Percentiles rank a stretch among this genome's conserved stretches.
Conservation (phyloP, 2,329 filamentous ascomycete species). For the Ceratocystis lukuohia region DNA sequence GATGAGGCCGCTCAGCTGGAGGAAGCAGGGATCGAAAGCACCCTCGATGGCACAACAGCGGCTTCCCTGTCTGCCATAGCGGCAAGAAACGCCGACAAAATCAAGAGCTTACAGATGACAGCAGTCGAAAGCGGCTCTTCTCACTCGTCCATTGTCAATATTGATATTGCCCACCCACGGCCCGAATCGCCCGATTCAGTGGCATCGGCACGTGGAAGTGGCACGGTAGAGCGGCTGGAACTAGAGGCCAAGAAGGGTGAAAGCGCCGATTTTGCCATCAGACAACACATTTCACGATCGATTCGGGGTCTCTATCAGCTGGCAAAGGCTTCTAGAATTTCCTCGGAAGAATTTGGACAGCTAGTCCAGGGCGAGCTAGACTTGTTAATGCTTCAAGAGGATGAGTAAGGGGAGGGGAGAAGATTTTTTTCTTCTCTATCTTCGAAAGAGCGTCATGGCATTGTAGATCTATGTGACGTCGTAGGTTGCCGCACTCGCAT, state of each 20-base stretch:
- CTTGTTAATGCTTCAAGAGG: conserved; percentile 54
- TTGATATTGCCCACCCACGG: conserved; percentile 39
- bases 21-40: conserved; percentile 29
- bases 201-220: conserved; percentile 42
- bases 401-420: conserved; percentile 26
- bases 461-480: not conserved
- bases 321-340: conserved; percentile 57
- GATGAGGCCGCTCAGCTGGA: conserved; percentile 37
- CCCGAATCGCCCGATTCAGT: conserved; percentile 46
- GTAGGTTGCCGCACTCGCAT: not conserved
- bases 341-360: conserved; percentile 59
- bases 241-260: conserved; percentile 42
- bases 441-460: not conserved
- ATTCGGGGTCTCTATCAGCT: conserved; percentile 65
- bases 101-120: not conserved
- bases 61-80: not conserved
- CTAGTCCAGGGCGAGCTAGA: conserved; percentile 60
- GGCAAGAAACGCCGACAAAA: not conserved
- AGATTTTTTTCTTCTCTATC: too few relatives aligned
- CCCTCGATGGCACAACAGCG: conserved; percentile 26
- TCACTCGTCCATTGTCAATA: conserved; percentile 21
- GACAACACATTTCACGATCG: conserved; percentile 64
- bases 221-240: conserved; percentile 49
- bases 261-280: conserved; percentile 57
- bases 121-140: conserved; percentile 8